A percentile compares a stretch with the other conserved stretches of the same genome.
Evolutionary conservation across 2,329 filamentous ascomycete species (phyloP).

Genomic region (Thelonectria blattea): DNA sequence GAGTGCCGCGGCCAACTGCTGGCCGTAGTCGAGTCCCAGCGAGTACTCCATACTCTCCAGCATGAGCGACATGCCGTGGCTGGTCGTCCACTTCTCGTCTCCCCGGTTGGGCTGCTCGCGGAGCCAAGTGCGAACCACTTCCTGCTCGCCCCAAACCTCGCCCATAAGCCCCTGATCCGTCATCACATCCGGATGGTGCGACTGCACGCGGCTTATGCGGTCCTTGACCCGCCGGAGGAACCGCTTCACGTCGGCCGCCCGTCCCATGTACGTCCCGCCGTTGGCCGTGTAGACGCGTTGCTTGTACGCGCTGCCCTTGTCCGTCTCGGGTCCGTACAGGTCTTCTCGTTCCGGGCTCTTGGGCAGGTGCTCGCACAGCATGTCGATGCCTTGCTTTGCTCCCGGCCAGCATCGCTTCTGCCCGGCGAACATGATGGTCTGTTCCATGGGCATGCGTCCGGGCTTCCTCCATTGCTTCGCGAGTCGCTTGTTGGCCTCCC

Average conservation of each 20-base stretch:
- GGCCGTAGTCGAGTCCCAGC: constrained; percentile 27
- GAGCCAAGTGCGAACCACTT: constrained; percentile 19
- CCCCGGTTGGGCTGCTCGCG: neutral
- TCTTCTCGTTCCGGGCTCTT: constrained; percentile 27
- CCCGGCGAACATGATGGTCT: constrained; percentile 27
- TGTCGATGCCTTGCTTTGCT: constrained; percentile 6
- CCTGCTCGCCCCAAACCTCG: constrained; percentile 37
- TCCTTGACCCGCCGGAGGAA: constrained; percentile 31
- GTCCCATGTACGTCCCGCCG: constrained; percentile 37
- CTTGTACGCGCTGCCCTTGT: neutral
- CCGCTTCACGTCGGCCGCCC: constrained; percentile 28
- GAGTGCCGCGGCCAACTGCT: constrained; percentile 26
- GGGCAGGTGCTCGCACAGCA: constrained; percentile 29
- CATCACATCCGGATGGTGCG: constrained; percentile 13
- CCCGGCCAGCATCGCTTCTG: constrained; percentile 34
- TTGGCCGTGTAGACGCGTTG: constrained; percentile 36
- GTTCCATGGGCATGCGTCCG: constrained; percentile 17
- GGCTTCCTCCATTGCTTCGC: constrained; percentile 10
- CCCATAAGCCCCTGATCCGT: constrained; percentile 40
- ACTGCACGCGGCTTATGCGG: constrained; percentile 23
- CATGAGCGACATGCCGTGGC: neutral
- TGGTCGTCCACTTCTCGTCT: neutral
- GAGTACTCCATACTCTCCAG: constrained; percentile 25
- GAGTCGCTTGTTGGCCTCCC: constrained; percentile 22
- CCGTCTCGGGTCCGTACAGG: constrained; percentile 28